phyloP scores from a whole-genome alignment of 2,329 filamentous ascomycete genomes.

The Cyphellophora europaea region DNA sequence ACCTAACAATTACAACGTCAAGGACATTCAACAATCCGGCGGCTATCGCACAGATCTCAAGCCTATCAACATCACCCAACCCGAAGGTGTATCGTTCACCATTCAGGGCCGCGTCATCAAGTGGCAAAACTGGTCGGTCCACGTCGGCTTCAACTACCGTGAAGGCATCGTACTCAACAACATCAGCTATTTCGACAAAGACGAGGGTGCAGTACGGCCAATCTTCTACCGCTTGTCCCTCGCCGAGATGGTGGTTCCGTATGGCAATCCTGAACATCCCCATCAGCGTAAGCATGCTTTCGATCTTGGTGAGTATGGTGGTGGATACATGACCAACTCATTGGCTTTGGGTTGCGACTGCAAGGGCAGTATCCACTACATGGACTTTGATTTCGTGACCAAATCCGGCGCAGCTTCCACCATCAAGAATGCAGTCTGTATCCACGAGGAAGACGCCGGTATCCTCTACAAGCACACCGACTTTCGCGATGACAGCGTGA shows the following conservation, averaged over 20 bases:
- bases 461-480: constrained; percentile 93
- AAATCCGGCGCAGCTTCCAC: constrained; percentile 61
- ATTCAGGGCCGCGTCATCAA: constrained; percentile 63
- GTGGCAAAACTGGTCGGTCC: constrained; percentile 92
- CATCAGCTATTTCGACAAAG: constrained; percentile 79
- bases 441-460: constrained; percentile 86
- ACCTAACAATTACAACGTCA: constrained; percentile 71
- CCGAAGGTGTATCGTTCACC: constrained; percentile 79
- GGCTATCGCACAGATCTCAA: constrained; percentile 74
- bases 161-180: constrained; percentile 87
- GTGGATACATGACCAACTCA: constrained; percentile 40
- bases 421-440: constrained; percentile 91
- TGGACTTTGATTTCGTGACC: constrained; percentile 65
- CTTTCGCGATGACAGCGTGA: constrained; percentile 80
- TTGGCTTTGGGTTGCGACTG: constrained; percentile 47
- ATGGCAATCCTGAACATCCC: constrained; percentile 39
- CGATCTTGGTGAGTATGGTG: constrained; percentile 38
- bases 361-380: constrained; percentile 84
- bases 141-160: constrained; percentile 90
- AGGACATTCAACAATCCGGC: constrained; percentile 60
- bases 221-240: constrained; percentile 85
- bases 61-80: constrained; percentile 79
- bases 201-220: constrained; percentile 54
- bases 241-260: constrained; percentile 90
- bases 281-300: constrained; percentile 40